phyloP scores from a whole-genome alignment of 192 early-diverging fungal species.

The Entophlyctis helioformis region DNA sequence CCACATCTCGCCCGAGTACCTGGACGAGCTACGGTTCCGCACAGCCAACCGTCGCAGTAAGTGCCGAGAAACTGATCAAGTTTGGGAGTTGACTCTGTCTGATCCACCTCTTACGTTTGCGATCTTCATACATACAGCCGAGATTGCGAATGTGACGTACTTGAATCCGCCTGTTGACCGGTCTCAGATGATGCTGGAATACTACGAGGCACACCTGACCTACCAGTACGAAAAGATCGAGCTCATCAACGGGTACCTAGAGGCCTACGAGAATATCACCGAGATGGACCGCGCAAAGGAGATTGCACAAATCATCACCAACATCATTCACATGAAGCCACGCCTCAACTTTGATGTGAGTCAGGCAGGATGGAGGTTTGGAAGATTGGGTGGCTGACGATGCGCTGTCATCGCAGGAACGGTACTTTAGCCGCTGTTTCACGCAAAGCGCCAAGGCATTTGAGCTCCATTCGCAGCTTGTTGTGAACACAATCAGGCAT shows the following conservation, averaged over 20 bases:
- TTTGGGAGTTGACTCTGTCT: too few relatives aligned
- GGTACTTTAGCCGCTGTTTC: conserved; percentile 31
- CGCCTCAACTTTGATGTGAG: conserved; percentile 25
- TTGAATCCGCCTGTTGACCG: conserved; percentile 29
- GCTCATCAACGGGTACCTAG: conserved; percentile 32
- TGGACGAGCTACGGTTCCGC: conserved; percentile 26
- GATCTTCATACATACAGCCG: conserved; percentile 22
- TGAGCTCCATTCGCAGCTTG: conserved; percentile 17
- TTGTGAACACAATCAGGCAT: conserved; percentile 10
- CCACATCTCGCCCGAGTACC: conserved; percentile 9
- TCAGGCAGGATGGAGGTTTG: too few relatives aligned
- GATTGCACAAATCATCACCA: conserved; percentile 26
- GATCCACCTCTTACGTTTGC: too few relatives aligned
- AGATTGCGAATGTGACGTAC: conserved; percentile 30
- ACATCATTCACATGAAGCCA: conserved; percentile 23
- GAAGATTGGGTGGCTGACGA: too few relatives aligned
- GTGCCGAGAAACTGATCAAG: too few relatives aligned
- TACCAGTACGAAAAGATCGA: conserved; percentile 41
- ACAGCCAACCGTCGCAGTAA: conserved; percentile 19
- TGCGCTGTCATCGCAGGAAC: too few relatives aligned
- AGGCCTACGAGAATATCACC: conserved; percentile 31
- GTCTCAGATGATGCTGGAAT: conserved; percentile 34
- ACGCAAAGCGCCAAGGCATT: conserved; percentile 15
- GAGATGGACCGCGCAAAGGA: conserved; percentile 10
- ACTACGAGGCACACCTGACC: conserved; percentile 33